phyloP scores from a whole-genome alignment of 768 basidiomycete species.

The Dictyophora rubrovolvata region DNA sequence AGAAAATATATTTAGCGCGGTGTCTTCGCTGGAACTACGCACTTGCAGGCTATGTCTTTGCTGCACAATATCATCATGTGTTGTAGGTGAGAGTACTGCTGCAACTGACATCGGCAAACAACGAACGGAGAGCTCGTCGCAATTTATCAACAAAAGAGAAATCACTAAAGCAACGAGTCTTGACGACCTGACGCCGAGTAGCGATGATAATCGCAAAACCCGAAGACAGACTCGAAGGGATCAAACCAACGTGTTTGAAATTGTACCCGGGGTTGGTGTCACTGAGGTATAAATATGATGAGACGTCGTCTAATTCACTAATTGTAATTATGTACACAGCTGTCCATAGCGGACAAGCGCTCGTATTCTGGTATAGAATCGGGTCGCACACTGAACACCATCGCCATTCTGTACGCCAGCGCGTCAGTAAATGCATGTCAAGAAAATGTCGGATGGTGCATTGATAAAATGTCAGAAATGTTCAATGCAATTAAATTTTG shows the following conservation, averaged over 20 bases:
- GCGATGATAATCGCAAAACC: background rate
- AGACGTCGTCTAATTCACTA: background rate
- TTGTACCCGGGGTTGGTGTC: background rate
- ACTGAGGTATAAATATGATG: background rate
- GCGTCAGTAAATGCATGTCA: background rate
- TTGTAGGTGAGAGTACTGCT: background rate
- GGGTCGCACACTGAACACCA: constrained; percentile 8
- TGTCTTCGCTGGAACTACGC: constrained; percentile 57
- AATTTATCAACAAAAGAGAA: constrained; percentile 1
- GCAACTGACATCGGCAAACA: background rate
- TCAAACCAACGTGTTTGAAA: background rate
- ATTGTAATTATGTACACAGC: background rate
- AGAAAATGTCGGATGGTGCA: background rate
- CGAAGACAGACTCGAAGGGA: background rate
- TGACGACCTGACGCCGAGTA: background rate
- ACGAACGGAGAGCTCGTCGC: background rate
- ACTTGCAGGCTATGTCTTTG: background rate
- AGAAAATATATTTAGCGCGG: constrained; percentile 77
- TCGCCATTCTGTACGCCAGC: constrained; percentile 1
- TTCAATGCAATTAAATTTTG: background rate
- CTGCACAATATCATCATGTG: background rate
- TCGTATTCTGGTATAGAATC: background rate
- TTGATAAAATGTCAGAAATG: background rate
- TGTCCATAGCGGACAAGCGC: background rate
- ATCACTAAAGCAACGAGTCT: background rate